phyloP scores from a whole-genome alignment of 345 rosid genomes.

The Dovyalis caffra region DNA sequence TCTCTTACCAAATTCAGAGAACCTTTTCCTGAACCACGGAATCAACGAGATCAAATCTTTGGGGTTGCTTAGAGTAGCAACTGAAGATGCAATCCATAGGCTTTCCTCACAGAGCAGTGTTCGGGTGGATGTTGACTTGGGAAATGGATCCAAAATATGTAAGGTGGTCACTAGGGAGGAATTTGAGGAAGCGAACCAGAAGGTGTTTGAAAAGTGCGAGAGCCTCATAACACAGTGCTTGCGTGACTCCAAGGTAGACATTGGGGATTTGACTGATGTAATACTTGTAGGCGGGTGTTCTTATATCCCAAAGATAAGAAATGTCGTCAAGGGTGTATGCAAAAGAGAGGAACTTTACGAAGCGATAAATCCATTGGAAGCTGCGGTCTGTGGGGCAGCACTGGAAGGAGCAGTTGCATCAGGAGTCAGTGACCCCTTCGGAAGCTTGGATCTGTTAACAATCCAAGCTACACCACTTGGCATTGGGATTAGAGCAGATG shows the following conservation, averaged over 20 bases:
- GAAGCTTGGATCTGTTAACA: slow-evolving; percentile 75
- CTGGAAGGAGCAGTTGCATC: slow-evolving; percentile 90
- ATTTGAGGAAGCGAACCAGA: slow-evolving; percentile 66
- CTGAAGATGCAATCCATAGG: slow-evolving; percentile 67
- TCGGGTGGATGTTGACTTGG: slow-evolving; percentile 66
- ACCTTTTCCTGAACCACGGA: slow-evolving; percentile 40
- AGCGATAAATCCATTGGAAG: slow-evolving; percentile 64
- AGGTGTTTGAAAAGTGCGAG: slow-evolving; percentile 61
- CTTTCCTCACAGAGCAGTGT: slow-evolving; percentile 50
- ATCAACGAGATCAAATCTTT: slow-evolving; percentile 39
- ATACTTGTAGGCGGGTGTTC: slow-evolving; percentile 91
- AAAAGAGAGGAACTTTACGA: slow-evolving; percentile 54
- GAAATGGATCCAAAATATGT: slow-evolving; percentile 49
- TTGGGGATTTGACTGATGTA: slow-evolving; percentile 55
- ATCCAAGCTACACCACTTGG: slow-evolving; percentile 73
- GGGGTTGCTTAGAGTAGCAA: slow-evolving; percentile 72
- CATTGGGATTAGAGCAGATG: slow-evolving; percentile 64
- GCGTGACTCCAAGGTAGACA: slow-evolving; percentile 59
- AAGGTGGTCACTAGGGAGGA: slow-evolving; percentile 52
- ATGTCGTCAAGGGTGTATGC: slow-evolving; percentile 44
- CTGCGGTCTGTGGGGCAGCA: slow-evolving; percentile 81
- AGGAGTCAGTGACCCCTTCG: slow-evolving; percentile 77
- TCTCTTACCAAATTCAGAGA: slow-evolving; percentile 50
- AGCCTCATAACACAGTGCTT: slow-evolving; percentile 60
- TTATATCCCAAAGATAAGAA: slow-evolving; percentile 54